phyloP scores from a whole-genome alignment of 345 rosid species.

The Sonneratia alba region DNA sequence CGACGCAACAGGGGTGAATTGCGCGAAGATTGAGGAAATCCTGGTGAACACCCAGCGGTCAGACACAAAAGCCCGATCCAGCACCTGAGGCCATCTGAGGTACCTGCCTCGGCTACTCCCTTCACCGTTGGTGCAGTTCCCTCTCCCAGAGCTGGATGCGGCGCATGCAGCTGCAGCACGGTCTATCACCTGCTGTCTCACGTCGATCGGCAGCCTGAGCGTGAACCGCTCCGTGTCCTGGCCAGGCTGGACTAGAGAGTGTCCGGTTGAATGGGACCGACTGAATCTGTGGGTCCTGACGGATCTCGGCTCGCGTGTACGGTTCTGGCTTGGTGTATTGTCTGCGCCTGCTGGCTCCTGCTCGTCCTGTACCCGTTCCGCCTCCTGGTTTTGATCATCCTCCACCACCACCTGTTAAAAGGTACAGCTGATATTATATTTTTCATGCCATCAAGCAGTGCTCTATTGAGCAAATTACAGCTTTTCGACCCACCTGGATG shows the following conservation, averaged over 20 bases:
- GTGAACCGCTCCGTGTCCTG: constrained; percentile 71
- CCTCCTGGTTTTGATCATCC: too few relatives aligned
- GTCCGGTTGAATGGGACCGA: constrained; percentile 69
- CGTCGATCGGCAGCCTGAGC: constrained; percentile 46
- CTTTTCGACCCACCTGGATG: constrained; percentile 13
- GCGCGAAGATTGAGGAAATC: constrained; percentile 7
- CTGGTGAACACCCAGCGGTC: constrained; percentile 45
- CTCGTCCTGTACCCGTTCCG: neutral
- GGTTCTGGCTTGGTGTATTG: constrained; percentile 25
- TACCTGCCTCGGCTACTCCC: constrained; percentile 38
- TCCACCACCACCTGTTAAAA: too few relatives aligned
- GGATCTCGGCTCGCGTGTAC: constrained; percentile 26
- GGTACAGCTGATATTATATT: neutral
- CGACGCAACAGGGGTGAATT: neutral
- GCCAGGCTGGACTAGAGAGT: constrained; percentile 58
- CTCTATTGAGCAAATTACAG: too few relatives aligned
- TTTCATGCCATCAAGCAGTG: too few relatives aligned
- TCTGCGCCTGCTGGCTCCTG: constrained; percentile 6
- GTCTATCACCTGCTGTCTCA: constrained; percentile 53
- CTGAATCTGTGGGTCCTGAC: constrained; percentile 19
- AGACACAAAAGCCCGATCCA: constrained; percentile 20
- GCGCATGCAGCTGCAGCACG: constrained; percentile 21
- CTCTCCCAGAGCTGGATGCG: constrained; percentile 37
- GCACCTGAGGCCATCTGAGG: constrained; percentile 17
- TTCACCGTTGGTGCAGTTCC: constrained; percentile 20